Evolutionary conservation across 2,329 filamentous ascomycete species (phyloP), one percentile per base, ranked within the genome.

Genomic region (Dactylellina parvicollis): DNA sequence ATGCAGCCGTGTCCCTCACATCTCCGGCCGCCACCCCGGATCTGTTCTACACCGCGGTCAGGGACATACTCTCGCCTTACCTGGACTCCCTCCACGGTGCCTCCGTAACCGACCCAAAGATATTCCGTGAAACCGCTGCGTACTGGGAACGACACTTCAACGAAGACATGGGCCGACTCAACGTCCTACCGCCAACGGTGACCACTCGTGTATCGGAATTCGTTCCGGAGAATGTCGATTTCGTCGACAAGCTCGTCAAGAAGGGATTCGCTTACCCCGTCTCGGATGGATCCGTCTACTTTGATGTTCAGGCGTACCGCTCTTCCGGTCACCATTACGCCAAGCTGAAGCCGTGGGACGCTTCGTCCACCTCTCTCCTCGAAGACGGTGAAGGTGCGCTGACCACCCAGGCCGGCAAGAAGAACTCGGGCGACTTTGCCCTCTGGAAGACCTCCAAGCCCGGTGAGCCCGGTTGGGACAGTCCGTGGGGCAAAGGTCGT

Each of bases 131-230:
- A 75, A 85, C 98, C 26, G 96, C 94, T 0, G 86, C 90, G 80
- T 89, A 89, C 78, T 96, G 92, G 83, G 94, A 97, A 80, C 84
- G 86, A n/a, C 86, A 92, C 12, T 98, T 97, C 81, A 90, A 91
- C 79, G 88, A 90, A 66, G 94, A 98, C 78, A 93, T 98, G 89
- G 86, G 88, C 74, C 88, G 88, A 4, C 83, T 98, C 55, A 98
- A 98, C 78, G 92, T 96, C 9, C 84, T 94, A 38, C 85, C 89
- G 20, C 92, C 94, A 0, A 90, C 96, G 78, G 86, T 90, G 32
- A 83, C 96, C 24, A 96, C 92, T 0, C 85, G 93, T 65, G 94
- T 97, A n/a, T 96, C 92, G 0, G 92, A 96, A 78, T 97, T 95
- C 77, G 90, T 94, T 2, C 88, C 89, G 0, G 89, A 96, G 78